Percentiles rank a stretch among this genome's conserved stretches.
These are phyloP conservation scores for Bimuria novae-zelandiae DNA, from an alignment of 2,329 filamentous ascomycete species.

Conservation along the genomic window DNA sequence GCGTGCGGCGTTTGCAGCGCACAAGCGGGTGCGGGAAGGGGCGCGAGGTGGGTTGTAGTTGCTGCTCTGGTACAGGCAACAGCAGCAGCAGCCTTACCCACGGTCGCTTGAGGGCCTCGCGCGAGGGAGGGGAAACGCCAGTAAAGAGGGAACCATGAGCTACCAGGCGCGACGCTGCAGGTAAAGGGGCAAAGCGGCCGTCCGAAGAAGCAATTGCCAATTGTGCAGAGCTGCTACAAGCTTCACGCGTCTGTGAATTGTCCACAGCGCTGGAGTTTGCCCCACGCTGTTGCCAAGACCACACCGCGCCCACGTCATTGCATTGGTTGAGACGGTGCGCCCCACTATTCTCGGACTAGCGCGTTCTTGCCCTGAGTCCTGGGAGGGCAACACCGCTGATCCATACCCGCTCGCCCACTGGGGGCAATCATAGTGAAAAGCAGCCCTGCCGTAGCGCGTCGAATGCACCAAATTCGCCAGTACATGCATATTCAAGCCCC, in stretches of 20 bases:
- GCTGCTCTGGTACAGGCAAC: constrained; percentile 30
- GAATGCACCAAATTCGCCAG: background rate
- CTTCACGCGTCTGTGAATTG: constrained; percentile 11
- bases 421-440: constrained; percentile 1
- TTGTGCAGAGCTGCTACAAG: constrained; percentile 1
- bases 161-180: constrained; percentile 16
- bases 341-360: too few relatives aligned
- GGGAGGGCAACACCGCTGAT: background rate
- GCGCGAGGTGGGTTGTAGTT: constrained; percentile 21
- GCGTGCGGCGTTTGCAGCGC: constrained; percentile 21
- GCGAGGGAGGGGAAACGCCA: constrained; percentile 20
- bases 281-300: background rate
- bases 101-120: constrained; percentile 31
- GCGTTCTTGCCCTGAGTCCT: too few relatives aligned
- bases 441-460: background rate
- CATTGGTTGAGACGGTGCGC: background rate
- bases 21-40: constrained; percentile 20
- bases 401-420: background rate
- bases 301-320: constrained; percentile 4
- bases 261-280: constrained; percentile 9
- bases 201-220: background rate
- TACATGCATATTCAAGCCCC: background rate
- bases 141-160: constrained; percentile 33
- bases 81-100: constrained; percentile 27
- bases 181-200: constrained; percentile 6